Percentiles rank a stretch among this genome's conserved stretches.
These are phyloP conservation scores for Boletellus emodensis DNA, from an alignment of 768 basidiomycete species.

Conservation along the genomic window DNA sequence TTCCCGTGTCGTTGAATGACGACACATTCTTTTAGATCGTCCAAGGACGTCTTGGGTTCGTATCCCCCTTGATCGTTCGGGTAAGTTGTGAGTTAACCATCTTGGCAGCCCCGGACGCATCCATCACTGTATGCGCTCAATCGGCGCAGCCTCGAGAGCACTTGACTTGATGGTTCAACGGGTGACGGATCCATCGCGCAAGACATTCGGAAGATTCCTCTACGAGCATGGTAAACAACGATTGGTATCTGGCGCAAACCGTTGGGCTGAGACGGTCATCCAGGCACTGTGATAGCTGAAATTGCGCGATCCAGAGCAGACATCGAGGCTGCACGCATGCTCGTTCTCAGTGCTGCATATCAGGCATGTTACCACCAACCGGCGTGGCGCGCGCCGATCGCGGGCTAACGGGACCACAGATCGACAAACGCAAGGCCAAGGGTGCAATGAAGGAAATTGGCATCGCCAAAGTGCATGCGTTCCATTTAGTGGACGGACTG, in stretches of 20 bases:
- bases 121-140: conserved; percentile 97
- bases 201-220: conserved; percentile 92
- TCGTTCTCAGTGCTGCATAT: conserved; percentile 89
- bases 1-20: not conserved
- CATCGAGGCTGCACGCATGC: conserved; percentile 80
- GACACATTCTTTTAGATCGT: conserved; percentile 56
- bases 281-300: conserved; percentile 85
- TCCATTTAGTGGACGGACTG: not conserved
- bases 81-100: not conserved
- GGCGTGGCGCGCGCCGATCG: not conserved
- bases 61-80: not conserved
- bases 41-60: conserved; percentile 90
- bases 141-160: conserved; percentile 82
- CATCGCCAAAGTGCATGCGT: conserved; percentile 76
- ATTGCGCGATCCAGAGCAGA: conserved; percentile 92
- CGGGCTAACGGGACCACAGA: conserved; percentile 41
- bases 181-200: conserved; percentile 86
- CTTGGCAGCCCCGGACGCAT: conserved; percentile 80
- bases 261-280: not conserved
- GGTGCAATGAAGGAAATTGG: conserved; percentile 97
- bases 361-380: conserved; percentile 45
- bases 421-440: conserved; percentile 88
- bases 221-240: conserved; percentile 74
- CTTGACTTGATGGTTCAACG: conserved; percentile 86
- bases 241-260: not conserved